Evolutionary conservation across 495 filamentous ascomycete species (phyloP).

Genomic region (Cercophora newfieldiana): DNA sequence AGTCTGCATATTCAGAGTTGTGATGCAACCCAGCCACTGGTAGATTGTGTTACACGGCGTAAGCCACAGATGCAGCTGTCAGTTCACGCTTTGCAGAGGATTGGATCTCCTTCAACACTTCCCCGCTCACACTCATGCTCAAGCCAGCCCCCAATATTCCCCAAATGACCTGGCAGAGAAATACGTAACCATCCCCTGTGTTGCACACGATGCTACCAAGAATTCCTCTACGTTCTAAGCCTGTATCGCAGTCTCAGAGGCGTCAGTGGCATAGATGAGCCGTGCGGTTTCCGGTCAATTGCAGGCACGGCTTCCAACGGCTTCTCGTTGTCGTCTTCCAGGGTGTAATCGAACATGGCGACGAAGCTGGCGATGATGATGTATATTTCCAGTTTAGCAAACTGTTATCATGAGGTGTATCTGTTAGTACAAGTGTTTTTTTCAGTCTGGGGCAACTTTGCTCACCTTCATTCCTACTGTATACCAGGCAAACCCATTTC

Average conservation of each 20-base stretch:
- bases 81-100: no score
- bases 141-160: no score
- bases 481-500: background rate
- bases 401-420: no score
- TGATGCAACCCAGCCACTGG: no score
- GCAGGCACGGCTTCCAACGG: background rate
- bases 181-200: no score
- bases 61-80: no score
- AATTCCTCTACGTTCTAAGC: slow-evolving; percentile 5
- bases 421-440: background rate
- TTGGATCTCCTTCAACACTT: no score
- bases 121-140: no score
- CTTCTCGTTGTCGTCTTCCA: slow-evolving; percentile 23
- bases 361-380: slow-evolving; percentile 46
- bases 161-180: no score
- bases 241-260: slow-evolving; percentile 27
- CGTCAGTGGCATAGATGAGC: slow-evolving; percentile 20
- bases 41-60: no score
- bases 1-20: no score
- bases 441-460: background rate
- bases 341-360: slow-evolving; percentile 34
- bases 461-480: slow-evolving; percentile 19
- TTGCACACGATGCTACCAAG: no score
- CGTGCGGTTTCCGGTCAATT: slow-evolving; percentile 19
- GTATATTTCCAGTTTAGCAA: slow-evolving; percentile 51